Percentiles rank a stretch among this genome's conserved stretches.
phyloP scores from a whole-genome alignment of 306 rosid genomes.

The Styphnolobium japonicum region DNA sequence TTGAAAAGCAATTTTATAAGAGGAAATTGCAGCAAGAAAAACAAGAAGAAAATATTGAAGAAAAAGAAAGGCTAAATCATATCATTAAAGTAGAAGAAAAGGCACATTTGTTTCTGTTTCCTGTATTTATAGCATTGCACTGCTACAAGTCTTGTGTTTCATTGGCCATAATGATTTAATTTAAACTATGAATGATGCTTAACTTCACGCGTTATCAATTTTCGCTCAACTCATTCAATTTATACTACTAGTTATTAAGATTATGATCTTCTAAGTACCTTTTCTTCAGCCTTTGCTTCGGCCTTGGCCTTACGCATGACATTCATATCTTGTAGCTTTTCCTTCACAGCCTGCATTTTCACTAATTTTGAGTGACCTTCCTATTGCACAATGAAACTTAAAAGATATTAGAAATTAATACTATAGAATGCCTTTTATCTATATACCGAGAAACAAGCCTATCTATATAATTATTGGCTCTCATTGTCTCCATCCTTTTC shows the following conservation, averaged over 20 bases:
- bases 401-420: neutral
- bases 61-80: too few relatives aligned
- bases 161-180: too few relatives aligned
- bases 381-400: neutral
- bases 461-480: neutral
- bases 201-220: neutral
- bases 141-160: too few relatives aligned
- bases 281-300: constrained; percentile 71
- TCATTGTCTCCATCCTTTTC: neutral
- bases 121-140: too few relatives aligned
- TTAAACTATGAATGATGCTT: neutral
- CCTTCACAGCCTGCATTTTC: constrained; percentile 75
- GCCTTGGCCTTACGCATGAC: constrained; percentile 59
- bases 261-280: constrained; percentile 34
- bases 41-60: too few relatives aligned
- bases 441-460: neutral
- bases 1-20: too few relatives aligned
- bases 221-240: too few relatives aligned
- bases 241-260: too few relatives aligned
- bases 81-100: too few relatives aligned
- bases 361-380: neutral
- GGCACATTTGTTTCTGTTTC: too few relatives aligned
- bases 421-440: neutral
- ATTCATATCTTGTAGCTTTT: constrained; percentile 51
- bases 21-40: too few relatives aligned